These are phyloP conservation scores for Coffea humblotiana DNA, from an alignment of 305 asterid species.

Conservation along the genomic window DNA sequence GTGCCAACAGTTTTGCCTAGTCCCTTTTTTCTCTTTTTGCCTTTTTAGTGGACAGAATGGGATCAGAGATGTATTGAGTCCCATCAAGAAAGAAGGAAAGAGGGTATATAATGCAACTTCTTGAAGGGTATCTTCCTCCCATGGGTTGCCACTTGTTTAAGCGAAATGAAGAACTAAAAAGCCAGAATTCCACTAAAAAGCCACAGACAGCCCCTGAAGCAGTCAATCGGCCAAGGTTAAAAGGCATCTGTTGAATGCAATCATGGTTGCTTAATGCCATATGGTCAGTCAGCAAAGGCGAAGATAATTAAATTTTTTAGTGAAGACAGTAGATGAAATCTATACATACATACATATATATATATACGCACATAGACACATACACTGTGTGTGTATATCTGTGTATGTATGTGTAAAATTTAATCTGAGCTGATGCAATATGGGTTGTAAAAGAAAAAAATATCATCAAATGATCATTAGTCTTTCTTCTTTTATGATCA, in stretches of 20 bases:
- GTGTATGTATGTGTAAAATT: neutral
- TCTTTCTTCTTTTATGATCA: neutral
- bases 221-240: neutral
- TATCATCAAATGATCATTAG: neutral
- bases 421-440: neutral
- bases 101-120: neutral
- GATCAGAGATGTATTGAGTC: neutral
- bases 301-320: neutral
- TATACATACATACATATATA: no score
- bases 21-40: no score
- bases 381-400: no score
- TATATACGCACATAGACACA: no score
- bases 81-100: neutral
- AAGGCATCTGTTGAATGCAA: neutral
- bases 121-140: neutral
- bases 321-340: neutral
- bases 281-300: neutral
- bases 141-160: no score
- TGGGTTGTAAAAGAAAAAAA: no score
- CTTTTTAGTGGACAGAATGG: neutral
- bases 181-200: no score
- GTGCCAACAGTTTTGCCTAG: no score
- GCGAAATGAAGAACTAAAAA: no score
- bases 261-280: neutral
- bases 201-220: no score